A percentile compares a stretch with the other conserved stretches of the same genome.
These are phyloP conservation scores for Hanseniaspora pseudoguilliermondii DNA, from an alignment of 805 yeast genomes.

Conservation along the genomic window DNA sequence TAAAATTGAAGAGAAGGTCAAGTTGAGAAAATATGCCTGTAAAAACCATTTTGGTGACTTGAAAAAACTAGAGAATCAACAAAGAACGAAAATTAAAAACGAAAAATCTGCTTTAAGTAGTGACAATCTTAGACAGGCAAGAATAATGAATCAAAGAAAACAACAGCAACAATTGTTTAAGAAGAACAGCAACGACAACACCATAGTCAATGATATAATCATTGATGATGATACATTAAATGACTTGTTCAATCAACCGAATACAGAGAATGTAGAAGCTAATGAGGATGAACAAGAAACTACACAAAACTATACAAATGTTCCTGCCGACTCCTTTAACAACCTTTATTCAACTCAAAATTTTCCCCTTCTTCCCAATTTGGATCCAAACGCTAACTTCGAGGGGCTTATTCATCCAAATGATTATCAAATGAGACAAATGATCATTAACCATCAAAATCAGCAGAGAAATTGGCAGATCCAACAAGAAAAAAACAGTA, in stretches of 20 bases:
- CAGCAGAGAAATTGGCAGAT: constrained; percentile 23
- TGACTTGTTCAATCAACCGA: background rate
- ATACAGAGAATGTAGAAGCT: background rate
- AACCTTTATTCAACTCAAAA: constrained; percentile 3
- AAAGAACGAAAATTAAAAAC: constrained; percentile 29
- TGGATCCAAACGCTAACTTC: constrained; percentile 8
- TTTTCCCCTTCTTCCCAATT: background rate
- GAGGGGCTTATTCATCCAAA: constrained; percentile 23
- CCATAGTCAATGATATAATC: constrained; percentile 17
- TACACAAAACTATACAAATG: background rate
- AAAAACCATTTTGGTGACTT: constrained; percentile 41
- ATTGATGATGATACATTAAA: constrained; percentile 9
- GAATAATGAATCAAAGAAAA: constrained; percentile 18
- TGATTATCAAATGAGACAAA: constrained; percentile 28
- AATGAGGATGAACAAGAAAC: background rate
- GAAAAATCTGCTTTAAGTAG: constrained; percentile 19
- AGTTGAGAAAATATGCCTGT: constrained; percentile 49
- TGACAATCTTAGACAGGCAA: background rate
- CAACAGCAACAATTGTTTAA: constrained; percentile 22
- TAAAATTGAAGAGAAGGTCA: constrained; percentile 77
- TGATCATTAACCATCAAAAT: constrained; percentile 24
- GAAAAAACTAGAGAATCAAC: constrained; percentile 22
- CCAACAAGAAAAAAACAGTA: constrained; percentile 25
- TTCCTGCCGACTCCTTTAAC: constrained; percentile 4
- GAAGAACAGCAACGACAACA: constrained; percentile 30